Conservation (phyloP, 1,284 basidiomycete genomes). For the Leccinum idahoense region DNA sequence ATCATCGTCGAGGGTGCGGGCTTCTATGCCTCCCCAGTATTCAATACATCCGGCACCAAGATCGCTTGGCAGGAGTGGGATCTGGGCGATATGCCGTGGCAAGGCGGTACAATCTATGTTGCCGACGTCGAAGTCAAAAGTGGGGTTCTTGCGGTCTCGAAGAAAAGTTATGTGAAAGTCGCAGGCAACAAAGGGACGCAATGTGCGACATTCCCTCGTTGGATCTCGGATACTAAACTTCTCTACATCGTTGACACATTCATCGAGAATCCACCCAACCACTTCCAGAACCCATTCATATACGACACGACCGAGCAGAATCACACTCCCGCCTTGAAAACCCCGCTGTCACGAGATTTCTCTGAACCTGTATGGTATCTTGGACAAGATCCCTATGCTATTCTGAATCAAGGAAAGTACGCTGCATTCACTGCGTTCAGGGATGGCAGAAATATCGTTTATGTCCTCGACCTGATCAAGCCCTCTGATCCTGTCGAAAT, state of each 20-base stretch:
- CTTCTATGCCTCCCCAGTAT: constrained; percentile 49
- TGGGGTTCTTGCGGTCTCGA: background rate
- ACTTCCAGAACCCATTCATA: constrained; percentile 61
- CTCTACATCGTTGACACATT: constrained; percentile 59
- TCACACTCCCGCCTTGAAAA: constrained; percentile 36
- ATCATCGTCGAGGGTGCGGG: constrained; percentile 38
- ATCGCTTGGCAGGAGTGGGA: constrained; percentile 69
- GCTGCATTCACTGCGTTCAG: constrained; percentile 42
- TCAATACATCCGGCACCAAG: constrained; percentile 62
- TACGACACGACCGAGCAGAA: constrained; percentile 29
- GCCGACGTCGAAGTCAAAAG: constrained; percentile 33
- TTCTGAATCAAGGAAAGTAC: constrained; percentile 35
- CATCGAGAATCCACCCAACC: constrained; percentile 28
- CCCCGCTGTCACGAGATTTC: constrained; percentile 50
- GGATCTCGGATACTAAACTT: constrained; percentile 52
- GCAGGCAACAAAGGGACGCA: constrained; percentile 42
- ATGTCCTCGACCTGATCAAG: constrained; percentile 38
- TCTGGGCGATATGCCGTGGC: constrained; percentile 81
- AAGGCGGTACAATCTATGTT: constrained; percentile 55
- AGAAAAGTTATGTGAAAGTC: constrained; percentile 21
- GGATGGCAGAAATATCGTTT: constrained; percentile 45
- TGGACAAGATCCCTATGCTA: constrained; percentile 44
- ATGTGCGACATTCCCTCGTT: constrained; percentile 50
- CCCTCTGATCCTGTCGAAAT: constrained; percentile 22
- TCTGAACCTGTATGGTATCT: constrained; percentile 50